These are phyloP conservation scores for Gossypium davidsonii DNA, from an alignment of 441 rosid genomes.

Conservation along the genomic window DNA sequence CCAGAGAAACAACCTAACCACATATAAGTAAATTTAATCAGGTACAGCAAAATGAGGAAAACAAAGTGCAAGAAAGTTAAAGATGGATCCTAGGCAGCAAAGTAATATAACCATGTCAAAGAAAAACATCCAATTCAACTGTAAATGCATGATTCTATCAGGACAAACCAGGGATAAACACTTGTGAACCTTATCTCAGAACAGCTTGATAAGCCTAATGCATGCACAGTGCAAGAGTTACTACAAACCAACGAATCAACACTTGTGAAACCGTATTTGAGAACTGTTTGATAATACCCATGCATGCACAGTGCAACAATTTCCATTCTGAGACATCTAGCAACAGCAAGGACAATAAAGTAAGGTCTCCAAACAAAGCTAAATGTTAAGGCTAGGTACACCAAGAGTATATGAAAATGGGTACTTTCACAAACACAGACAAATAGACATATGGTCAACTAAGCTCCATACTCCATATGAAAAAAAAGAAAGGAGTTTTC, in stretches of 20 bases:
- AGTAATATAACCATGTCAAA: conserved; percentile 8
- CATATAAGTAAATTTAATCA: conserved; percentile 15
- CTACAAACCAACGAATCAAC: not conserved
- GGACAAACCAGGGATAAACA: not conserved
- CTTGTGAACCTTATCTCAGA: not conserved
- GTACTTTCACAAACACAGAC: not conserved
- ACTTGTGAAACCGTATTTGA: not conserved
- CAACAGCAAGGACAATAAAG: not conserved
- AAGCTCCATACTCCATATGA: not conserved
- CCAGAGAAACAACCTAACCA: conserved; percentile 85
- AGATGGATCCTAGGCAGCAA: conserved; percentile 5
- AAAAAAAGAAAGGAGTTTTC: not conserved
- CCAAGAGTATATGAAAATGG: not conserved
- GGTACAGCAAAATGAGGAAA: not conserved
- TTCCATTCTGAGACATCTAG: not conserved
- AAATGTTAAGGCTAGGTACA: not conserved
- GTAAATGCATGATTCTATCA: not conserved
- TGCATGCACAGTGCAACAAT: not conserved
- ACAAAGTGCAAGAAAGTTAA: conserved; percentile 8
- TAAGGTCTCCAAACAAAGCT: not conserved
- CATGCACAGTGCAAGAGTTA: not conserved
- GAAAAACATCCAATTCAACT: not conserved
- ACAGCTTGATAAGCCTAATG: not conserved
- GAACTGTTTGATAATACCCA: not conserved
- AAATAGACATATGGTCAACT: not conserved